Evolutionary conservation across 192 early-diverging fungal genomes (phyloP), one percentile per base, ranked within the genome.

Genomic region (Coemansia sp.): DNA sequence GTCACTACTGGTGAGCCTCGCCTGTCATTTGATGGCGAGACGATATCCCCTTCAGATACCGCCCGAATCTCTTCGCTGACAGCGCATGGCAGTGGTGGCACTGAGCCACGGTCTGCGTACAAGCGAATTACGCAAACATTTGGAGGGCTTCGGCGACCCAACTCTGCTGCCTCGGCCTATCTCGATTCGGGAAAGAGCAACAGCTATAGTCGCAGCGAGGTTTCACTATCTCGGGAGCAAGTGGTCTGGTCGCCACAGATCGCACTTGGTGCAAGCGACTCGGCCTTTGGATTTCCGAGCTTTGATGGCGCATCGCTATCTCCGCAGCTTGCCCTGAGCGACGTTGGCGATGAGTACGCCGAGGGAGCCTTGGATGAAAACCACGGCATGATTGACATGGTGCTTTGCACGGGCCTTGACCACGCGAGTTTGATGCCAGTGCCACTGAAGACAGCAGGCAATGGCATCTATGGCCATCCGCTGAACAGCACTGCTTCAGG

Each of bases 171-270:
- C 18, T 72, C 73, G 29, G 63, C 55, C 3, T 75, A 72, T 42
- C 44, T 66, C 5, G 78, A 80, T 22, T 42, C 47, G 10, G 69
- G 67, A 22, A 64, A 73, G 36, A 44, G 62, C 51, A 60, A 60
- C 57, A 60, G 34, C 31, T 66, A 79, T 20, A 63, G 77, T 42
- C 74, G 77, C 12, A 76, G 77, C 24, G 77, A 84, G 43, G 74
- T 72, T 8, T 78, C 82, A 5, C 46, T 84, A 22, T 76, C 82
- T 12, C 66, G 68, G 4, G 77, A 78, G 49, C 82, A 84, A 41
- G 82, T 72, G 11, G 46, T 84, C 49, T 84, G 82, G 82, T 84
- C 82, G 44, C 82, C 82, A 22, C 82, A 84, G 67, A 73, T 79
- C 13, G 62, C 51, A 11, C 59, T 61, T 51, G 66, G 70, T 9